Conservation (phyloP, 257 asterid genomes). For the Penstemon newberryi region DNA sequence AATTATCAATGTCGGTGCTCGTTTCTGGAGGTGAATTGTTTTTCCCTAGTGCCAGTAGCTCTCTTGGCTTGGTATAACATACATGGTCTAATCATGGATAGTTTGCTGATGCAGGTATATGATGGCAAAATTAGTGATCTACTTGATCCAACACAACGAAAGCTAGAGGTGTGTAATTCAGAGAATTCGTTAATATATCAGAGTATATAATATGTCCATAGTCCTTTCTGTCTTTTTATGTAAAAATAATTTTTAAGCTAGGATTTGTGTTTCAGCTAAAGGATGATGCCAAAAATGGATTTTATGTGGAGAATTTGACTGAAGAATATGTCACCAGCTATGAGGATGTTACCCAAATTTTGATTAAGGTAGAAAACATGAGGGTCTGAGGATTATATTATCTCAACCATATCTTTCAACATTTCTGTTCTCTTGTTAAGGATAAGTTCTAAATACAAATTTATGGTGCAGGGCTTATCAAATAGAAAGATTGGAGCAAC, state of each 20-base stretch:
- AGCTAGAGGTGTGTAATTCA: conserved; percentile 61
- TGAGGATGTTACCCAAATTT: conserved; percentile 79
- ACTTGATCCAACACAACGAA: conserved; percentile 80
- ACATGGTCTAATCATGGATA: conserved; percentile 3
- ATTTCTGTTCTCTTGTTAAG: not conserved
- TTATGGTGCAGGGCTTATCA: conserved; percentile 73
- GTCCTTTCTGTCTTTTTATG: conserved; percentile 1
- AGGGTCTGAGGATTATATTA: conserved; percentile 11
- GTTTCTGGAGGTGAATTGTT: conserved; percentile 73
- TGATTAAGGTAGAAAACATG: conserved; percentile 64
- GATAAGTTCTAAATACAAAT: conserved; percentile 2
- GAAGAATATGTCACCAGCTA: conserved; percentile 87
- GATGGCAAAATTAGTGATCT: conserved; percentile 87
- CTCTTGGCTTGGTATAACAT: not conserved
- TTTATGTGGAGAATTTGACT: conserved; percentile 81
- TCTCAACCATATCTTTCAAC: not conserved
- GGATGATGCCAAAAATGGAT: conserved; percentile 77
- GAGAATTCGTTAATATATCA: not conserved
- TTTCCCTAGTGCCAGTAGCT: not conserved
- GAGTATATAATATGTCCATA: not conserved
- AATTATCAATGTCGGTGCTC: conserved; percentile 97
- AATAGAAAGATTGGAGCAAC: conserved; percentile 89
- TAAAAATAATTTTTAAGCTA: not conserved
- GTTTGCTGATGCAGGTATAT: conserved; percentile 57
- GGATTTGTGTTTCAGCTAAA: conserved; percentile 54